Conservation (phyloP, 805 yeast species). For the Candida chilensis region DNA sequence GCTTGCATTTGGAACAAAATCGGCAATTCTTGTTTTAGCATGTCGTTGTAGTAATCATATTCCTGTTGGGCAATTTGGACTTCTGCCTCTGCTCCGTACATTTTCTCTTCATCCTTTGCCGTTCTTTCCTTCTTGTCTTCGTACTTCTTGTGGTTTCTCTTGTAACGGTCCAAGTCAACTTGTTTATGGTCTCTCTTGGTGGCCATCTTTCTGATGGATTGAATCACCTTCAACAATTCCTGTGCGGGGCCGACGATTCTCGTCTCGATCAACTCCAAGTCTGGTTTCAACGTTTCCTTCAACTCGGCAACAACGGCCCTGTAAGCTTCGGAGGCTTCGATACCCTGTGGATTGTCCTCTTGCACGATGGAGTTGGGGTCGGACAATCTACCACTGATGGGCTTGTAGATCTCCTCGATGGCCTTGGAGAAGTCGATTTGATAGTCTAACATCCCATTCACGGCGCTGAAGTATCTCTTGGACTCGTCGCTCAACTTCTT, state of each 20-base stretch:
- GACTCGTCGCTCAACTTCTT: conserved; percentile 86
- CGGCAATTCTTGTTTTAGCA: conserved; percentile 88
- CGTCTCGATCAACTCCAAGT: conserved; percentile 82
- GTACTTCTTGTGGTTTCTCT: conserved; percentile 56
- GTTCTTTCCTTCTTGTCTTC: conserved; percentile 79
- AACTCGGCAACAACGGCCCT: conserved; percentile 80
- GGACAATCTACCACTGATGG: conserved; percentile 84
- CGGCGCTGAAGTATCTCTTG: conserved; percentile 82
- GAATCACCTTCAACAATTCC: conserved; percentile 76
- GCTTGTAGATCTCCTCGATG: conserved; percentile 92
- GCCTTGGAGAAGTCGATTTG: conserved; percentile 95
- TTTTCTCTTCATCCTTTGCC: conserved; percentile 83
- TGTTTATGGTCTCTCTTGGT: conserved; percentile 93
- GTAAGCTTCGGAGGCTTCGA: conserved; percentile 88
- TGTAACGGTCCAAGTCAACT: conserved; percentile 84
- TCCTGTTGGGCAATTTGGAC: conserved; percentile 90
- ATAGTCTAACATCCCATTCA: conserved; percentile 86
- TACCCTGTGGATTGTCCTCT: conserved; percentile 96
- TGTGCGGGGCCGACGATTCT: conserved; percentile 89
- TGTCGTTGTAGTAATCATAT: conserved; percentile 89
- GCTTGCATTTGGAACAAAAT: conserved; percentile 80
- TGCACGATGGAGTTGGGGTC: conserved; percentile 83
- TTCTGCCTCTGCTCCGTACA: conserved; percentile 85
- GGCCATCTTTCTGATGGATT: conserved; percentile 84
- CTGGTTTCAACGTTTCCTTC: conserved; percentile 83